Evolutionary conservation across 495 filamentous ascomycete species (phyloP), one percentile per base, ranked within the genome.

Genomic region (Apiosordaria backusii): DNA sequence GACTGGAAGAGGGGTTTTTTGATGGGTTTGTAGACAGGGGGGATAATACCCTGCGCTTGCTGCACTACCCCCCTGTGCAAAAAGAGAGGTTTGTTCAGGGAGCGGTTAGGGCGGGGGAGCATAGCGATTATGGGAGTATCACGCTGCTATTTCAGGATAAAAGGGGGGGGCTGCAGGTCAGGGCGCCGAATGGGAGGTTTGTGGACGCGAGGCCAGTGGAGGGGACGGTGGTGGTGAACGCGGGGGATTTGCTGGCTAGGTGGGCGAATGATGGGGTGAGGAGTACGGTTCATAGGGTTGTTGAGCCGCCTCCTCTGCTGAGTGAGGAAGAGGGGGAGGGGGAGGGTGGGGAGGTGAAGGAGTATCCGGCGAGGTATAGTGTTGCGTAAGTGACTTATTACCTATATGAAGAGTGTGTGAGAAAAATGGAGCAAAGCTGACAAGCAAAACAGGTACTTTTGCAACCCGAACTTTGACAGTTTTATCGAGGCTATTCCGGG

Each of bases 241-340:
- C 93, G 1, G 94, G 93, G 1, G 94, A 98, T 77, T 68, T 97
- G 70, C 77, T 98, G 54, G 89, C 92, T 3, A 79, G 93, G 29
- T 98, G 94, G 94, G 90, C 88, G 52, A 98, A 97, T 72, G 92
- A 93, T 71, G 87, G 84, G 4, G 94, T 98, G 73, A 90, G 89
- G 78, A 92, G 88, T 66, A 98, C 94, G 0, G 86, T 90, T 61
- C 94, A 98, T 74, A 85, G 93, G 22, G 94, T 97, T 2, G 90
- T 97, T 10, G 89, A 97, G 77, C 94, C 94, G 5, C 90, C 89
- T 53, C 27, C 27, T 3, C 27, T 15, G 10, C 35, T 15, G 35
- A 7, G 9, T 3, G 26, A 54, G 57, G 55, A 16, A n/a, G 65
- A 67, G n/a, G 53, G 35, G n/a, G 59, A 68, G 72, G 57, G 50